Conservation (phyloP, 2,329 filamentous ascomycete genomes). For the Byssoonygena ceratinophila region DNA sequence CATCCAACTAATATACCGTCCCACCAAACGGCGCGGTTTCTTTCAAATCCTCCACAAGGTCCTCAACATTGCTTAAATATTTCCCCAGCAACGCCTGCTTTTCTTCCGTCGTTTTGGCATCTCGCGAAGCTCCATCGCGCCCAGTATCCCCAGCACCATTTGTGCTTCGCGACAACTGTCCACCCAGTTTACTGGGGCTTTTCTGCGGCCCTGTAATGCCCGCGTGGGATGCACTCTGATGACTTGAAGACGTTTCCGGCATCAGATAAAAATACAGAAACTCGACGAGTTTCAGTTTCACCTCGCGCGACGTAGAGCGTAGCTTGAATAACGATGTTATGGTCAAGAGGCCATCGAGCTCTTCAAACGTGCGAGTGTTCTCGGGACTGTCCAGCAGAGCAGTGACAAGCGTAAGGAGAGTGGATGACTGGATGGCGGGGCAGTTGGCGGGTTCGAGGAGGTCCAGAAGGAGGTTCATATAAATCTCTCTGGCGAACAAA, state of each 20-base stretch:
- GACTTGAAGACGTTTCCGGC: constrained; percentile 59
- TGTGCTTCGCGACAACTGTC: constrained; percentile 43
- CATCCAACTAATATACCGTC: constrained; percentile 25
- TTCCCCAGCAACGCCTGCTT: constrained; percentile 69
- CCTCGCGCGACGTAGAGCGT: constrained; percentile 69
- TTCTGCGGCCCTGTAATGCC: constrained; percentile 47
- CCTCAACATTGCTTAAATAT: constrained; percentile 72
- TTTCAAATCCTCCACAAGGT: constrained; percentile 71
- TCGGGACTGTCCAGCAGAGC: constrained; percentile 74
- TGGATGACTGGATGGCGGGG: constrained; percentile 80
- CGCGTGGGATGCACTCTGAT: constrained; percentile 32
- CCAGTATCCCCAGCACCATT: constrained; percentile 24
- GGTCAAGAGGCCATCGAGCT: constrained; percentile 79
- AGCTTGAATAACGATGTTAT: constrained; percentile 90
- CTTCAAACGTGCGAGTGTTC: constrained; percentile 87
- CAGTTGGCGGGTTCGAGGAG: constrained; percentile 88
- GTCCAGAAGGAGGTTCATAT: constrained; percentile 95
- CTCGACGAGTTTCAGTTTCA: constrained; percentile 92
- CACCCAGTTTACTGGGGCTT: constrained; percentile 57
- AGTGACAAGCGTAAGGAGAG: constrained; percentile 79
- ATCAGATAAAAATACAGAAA: constrained; percentile 98
- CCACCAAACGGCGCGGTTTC: constrained; percentile 66
- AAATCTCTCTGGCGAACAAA: constrained; percentile 76
- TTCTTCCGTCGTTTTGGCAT: constrained; percentile 60
- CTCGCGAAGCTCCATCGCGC: constrained; percentile 9